Base-by-base conservation (phyloP, 2,329 filamentous ascomycete species). In the Trichoderma atroviride region DNA sequence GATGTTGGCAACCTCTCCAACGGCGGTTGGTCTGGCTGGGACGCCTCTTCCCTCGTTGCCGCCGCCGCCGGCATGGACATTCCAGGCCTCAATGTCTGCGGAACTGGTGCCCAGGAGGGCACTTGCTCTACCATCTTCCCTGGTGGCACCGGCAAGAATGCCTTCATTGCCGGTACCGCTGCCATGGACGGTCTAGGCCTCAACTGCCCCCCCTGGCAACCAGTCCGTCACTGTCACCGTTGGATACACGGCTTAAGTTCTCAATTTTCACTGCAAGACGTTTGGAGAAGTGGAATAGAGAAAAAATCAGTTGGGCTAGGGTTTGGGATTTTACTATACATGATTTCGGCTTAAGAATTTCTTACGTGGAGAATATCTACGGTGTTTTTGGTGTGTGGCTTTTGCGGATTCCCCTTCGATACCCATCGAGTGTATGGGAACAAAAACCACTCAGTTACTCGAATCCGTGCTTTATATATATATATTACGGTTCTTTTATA, bases 21-120 rank as follows among this genome's bases (percentile, higher is more conserved):
- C 81, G 67, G 73, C n/a, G 78, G 75, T 68, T 85, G 82, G 82
- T 85, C 82, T 3, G 85, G 85, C 52, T 83, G 81, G 69, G 85
- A 87, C 69, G 84, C 82, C 71, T 86, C 84, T 5, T 81, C 80
- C 70, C 80, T 87, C 11, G 83, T 85, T 53, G 78, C 84, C 35
- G 78, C 81, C 73, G 70, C 74, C 33, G 71, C 73, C 64, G 70
- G 72, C 68, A 72, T 78, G 16, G 5, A 69, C 22, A 79, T 81
- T 63, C 78, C 76, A 27, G 79, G 77, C 72, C 76, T 83, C 70
- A 74, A 74, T 33, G 79, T 85, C 72, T 79, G 78, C 71, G 79
- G 78, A 67, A 75, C 80, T 71, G 73, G 74, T 53, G 78, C 77
- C 70, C 79, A 77, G 64, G 75, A 79, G 70, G 73, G 74, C 62